Evolutionary conservation across 2,329 filamentous ascomycete species (phyloP).

Genomic region (Xylariaceae sp.): DNA sequence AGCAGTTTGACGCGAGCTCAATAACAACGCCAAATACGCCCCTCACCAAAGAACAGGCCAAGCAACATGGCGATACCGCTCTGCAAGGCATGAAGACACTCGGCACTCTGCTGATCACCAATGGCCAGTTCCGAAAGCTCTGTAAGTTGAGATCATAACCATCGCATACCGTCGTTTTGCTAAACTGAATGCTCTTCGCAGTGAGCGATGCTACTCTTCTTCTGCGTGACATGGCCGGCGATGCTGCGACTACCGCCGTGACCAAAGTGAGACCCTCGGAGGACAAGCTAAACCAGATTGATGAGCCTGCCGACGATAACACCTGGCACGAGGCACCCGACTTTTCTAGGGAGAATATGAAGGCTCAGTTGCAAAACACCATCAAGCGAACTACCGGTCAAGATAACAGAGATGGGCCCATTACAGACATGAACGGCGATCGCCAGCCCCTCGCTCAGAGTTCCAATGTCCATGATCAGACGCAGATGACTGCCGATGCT

Average conservation of each 20-base stretch:
- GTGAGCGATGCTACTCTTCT: slow-evolving; percentile 76
- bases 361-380: slow-evolving; percentile 59
- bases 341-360: slow-evolving; percentile 63
- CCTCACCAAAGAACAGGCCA: slow-evolving; percentile 68
- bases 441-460: slow-evolving; percentile 24
- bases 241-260: slow-evolving; percentile 77
- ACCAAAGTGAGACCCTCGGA: slow-evolving; percentile 69
- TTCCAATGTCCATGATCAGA: slow-evolving; percentile 26
- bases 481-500: slow-evolving; percentile 23
- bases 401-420: slow-evolving; percentile 56
- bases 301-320: slow-evolving; percentile 81
- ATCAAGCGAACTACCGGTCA: slow-evolving; percentile 51
- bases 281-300: slow-evolving; percentile 70
- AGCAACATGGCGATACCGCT: slow-evolving; percentile 78
- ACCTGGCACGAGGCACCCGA: slow-evolving; percentile 87
- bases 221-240: slow-evolving; percentile 83
- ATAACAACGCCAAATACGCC: slow-evolving; percentile 60
- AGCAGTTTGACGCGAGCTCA: slow-evolving; percentile 62
- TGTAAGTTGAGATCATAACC: slow-evolving; percentile 45
- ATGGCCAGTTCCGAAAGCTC: slow-evolving; percentile 92
- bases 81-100: slow-evolving; percentile 81
- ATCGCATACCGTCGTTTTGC: not conserved
- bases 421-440: slow-evolving; percentile 43
- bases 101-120: slow-evolving; percentile 84
- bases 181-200: slow-evolving; percentile 21